Percentiles rank a stretch among this genome's conserved stretches.
Evolutionary conservation across 306 rosid genomes (phyloP).

Genomic region (Cicer judaicum): DNA sequence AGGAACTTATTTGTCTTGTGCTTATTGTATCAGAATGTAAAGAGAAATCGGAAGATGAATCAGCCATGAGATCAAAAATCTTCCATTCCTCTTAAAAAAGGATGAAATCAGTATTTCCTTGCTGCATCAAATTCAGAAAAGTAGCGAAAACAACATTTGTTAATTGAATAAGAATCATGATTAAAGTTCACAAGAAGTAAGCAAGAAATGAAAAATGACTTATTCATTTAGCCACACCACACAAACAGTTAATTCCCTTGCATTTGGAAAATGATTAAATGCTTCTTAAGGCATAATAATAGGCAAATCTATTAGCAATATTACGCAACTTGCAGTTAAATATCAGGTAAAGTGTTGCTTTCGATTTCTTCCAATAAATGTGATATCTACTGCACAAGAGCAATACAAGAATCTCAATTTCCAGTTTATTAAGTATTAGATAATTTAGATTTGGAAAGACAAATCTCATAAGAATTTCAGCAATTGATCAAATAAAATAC

Average conservation of each 20-base stretch:
- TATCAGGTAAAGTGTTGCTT: not conserved
- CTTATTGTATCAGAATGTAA: conserved; percentile 53
- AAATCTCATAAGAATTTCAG: conserved; percentile 28
- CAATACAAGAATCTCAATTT: conserved; percentile 34
- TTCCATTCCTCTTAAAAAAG: conserved; percentile 48
- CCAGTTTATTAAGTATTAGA: not conserved
- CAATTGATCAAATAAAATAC: not conserved
- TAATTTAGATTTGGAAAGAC: conserved; percentile 13
- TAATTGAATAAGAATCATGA: conserved; percentile 36
- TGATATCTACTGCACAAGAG: conserved; percentile 17
- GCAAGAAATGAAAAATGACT: conserved; percentile 5
- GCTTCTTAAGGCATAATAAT: conserved; percentile 5
- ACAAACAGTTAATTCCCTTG: not conserved
- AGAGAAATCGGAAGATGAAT: conserved; percentile 60
- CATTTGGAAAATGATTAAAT: conserved; percentile 19
- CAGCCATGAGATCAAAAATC: conserved; percentile 65
- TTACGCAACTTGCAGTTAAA: conserved; percentile 19
- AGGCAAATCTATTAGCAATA: not conserved
- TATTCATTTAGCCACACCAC: conserved; percentile 6
- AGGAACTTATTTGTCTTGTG: conserved; percentile 62
- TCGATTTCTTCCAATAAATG: conserved; percentile 11
- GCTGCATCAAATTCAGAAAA: conserved; percentile 52
- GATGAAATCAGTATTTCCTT: conserved; percentile 38
- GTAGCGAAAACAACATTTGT: conserved; percentile 34
- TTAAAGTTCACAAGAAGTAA: not conserved